Evolutionary conservation across 306 rosid species (phyloP).

Genomic region (Abrus precatorius): DNA sequence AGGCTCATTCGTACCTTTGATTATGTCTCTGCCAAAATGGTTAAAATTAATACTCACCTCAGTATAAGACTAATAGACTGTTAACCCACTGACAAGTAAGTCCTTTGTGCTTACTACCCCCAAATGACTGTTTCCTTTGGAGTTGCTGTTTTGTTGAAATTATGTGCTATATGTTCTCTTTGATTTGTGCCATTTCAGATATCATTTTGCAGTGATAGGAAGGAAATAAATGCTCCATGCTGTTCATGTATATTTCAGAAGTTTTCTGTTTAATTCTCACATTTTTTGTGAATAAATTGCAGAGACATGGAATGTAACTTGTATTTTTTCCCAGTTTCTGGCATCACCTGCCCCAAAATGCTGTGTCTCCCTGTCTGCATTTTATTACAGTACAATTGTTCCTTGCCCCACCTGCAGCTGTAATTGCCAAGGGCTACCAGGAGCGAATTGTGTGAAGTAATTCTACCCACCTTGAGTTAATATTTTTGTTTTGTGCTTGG

Average conservation of each 20-base stretch:
- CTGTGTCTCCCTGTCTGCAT: constrained; percentile 83
- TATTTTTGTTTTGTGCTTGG: not conserved
- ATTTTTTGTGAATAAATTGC: constrained; percentile 42
- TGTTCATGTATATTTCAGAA: not conserved
- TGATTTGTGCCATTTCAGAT: not conserved
- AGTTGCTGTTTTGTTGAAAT: not conserved
- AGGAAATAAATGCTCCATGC: not conserved
- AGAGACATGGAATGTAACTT: constrained; percentile 86
- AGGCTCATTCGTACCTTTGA: not conserved
- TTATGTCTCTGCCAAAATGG: not conserved
- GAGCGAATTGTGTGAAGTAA: constrained; percentile 70
- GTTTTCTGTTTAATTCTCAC: not conserved
- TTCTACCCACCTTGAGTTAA: constrained; percentile 17
- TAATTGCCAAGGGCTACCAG: constrained; percentile 67
- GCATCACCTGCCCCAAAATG: constrained; percentile 75
- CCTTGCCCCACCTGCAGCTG: constrained; percentile 87
- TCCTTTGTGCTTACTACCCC: not conserved
- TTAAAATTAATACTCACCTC: not conserved
- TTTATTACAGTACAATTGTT: constrained; percentile 69
- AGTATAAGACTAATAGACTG: not conserved
- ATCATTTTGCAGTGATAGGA: too few relatives aligned
- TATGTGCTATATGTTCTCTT: not conserved
- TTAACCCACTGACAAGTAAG: not conserved
- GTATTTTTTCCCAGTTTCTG: constrained; percentile 72
- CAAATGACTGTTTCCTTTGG: not conserved